phyloP scores from a whole-genome alignment of 208 protist species.

The Trypanosoma scelopori region DNA sequence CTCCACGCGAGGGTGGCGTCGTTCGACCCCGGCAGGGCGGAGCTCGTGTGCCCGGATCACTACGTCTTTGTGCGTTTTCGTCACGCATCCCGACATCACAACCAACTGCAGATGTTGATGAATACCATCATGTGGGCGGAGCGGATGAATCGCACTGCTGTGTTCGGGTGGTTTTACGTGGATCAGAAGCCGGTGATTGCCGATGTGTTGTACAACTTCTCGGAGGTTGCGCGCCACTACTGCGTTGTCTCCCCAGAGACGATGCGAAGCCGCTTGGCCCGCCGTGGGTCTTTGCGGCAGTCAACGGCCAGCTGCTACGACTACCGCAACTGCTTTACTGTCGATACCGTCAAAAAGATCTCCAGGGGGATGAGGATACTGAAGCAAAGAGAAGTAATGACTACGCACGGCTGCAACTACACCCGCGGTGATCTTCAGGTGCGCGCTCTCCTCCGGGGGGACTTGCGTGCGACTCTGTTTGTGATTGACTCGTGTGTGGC shows the following conservation, averaged over 20 bases:
- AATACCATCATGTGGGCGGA: constrained; percentile 12
- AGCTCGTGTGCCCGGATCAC: neutral
- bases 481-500: neutral
- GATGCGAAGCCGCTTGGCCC: neutral
- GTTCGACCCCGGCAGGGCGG: neutral
- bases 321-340: neutral
- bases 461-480: neutral
- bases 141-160: constrained; percentile 10
- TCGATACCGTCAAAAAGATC: neutral
- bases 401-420: no score
- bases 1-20: neutral
- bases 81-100: neutral
- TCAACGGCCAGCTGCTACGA: neutral
- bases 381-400: neutral
- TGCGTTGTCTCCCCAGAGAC: neutral
- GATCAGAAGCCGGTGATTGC: neutral
- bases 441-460: no score
- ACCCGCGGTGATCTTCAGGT: no score
- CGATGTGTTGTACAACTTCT: neutral
- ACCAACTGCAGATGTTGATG: constrained; percentile 11
- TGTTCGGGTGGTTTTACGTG: constrained; percentile 7
- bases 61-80: neutral
- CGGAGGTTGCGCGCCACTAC: neutral
- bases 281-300: neutral
- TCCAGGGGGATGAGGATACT: neutral